phyloP scores from a whole-genome alignment of 169 alveolate genomes.

The Cryptosporidium sp. region DNA sequence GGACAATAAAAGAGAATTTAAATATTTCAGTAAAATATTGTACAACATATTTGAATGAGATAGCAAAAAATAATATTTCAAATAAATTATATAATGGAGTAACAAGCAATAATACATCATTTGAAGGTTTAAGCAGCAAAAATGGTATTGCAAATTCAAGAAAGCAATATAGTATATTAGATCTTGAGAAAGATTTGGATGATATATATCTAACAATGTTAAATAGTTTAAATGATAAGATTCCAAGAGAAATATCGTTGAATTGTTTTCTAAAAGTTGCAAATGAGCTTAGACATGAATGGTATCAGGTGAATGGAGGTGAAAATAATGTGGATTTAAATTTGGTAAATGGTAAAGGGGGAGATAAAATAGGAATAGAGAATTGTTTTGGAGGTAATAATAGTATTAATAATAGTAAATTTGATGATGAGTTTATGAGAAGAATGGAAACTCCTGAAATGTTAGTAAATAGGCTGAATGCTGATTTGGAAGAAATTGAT shows the following conservation, averaged over 20 bases:
- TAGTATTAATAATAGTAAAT: not conserved
- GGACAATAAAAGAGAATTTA: slow-evolving; percentile 33
- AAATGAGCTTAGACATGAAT: slow-evolving; percentile 48
- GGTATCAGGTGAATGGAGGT: slow-evolving; percentile 24
- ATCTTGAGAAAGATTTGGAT: slow-evolving; percentile 56
- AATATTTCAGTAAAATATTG: slow-evolving; percentile 41
- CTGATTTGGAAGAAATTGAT: slow-evolving; percentile 43
- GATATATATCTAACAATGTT: slow-evolving; percentile 33
- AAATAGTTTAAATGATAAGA: slow-evolving; percentile 22
- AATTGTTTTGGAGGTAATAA: slow-evolving; percentile 27
- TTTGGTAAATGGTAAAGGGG: not conserved
- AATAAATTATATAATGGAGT: slow-evolving; percentile 16
- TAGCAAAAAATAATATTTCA: slow-evolving; percentile 31
- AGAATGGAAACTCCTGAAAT: slow-evolving; percentile 68
- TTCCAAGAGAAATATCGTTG: slow-evolving; percentile 45
- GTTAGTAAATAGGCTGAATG: slow-evolving; percentile 44
- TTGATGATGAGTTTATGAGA: slow-evolving; percentile 20
- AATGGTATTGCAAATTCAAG: not conserved
- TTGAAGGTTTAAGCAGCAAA: not conserved
- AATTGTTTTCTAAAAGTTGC: slow-evolving; percentile 61
- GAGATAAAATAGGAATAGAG: slow-evolving; percentile 29
- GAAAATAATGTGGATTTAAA: not conserved
- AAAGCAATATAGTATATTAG: slow-evolving; percentile 22
- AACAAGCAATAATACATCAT: slow-evolving; percentile 9
- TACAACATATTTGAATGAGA: slow-evolving; percentile 44